A percentile compares a stretch with the other conserved stretches of the same genome.
Conservation (phyloP, 371 early-diverging fungal species). For the Mortierella polycephala region DNA sequence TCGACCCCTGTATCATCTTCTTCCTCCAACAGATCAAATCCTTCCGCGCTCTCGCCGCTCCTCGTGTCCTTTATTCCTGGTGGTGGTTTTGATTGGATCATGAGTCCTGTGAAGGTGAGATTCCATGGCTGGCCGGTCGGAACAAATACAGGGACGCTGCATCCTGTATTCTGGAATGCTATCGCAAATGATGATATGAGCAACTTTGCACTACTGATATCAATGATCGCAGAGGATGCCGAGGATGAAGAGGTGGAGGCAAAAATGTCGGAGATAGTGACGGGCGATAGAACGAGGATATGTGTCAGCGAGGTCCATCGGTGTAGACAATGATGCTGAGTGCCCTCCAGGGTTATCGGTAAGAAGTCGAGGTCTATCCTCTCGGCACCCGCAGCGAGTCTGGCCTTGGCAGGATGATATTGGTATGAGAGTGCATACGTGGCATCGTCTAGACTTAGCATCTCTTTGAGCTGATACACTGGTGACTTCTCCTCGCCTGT, state of each 20-base stretch:
- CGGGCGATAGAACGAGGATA: constrained; percentile 50
- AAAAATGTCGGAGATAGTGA: constrained; percentile 54
- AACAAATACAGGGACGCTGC: constrained; percentile 82
- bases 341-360: constrained; percentile 32
- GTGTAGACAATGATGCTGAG: constrained; percentile 36
- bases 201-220: constrained; percentile 72
- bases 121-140: constrained; percentile 79
- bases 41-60: not conserved
- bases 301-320: constrained; percentile 52
- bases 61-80: not conserved
- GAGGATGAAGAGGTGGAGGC: constrained; percentile 33
- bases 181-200: constrained; percentile 80
- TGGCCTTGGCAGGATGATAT: constrained; percentile 44
- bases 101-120: constrained; percentile 40
- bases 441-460: constrained; percentile 48
- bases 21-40: constrained; percentile 2
- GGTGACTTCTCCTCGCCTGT: not conserved
- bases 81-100: constrained; percentile 23
- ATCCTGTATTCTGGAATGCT: constrained; percentile 79
- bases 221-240: constrained; percentile 58
- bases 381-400: constrained; percentile 23
- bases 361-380: constrained; percentile 46
- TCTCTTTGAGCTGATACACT: constrained; percentile 35
- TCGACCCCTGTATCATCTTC: constrained; percentile 25
- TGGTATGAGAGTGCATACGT: constrained; percentile 48